Percentiles rank a stretch among this genome's conserved stretches.
phyloP scores from a whole-genome alignment of 1,139 yeast species.

The Scheffersomyces insectosa region DNA sequence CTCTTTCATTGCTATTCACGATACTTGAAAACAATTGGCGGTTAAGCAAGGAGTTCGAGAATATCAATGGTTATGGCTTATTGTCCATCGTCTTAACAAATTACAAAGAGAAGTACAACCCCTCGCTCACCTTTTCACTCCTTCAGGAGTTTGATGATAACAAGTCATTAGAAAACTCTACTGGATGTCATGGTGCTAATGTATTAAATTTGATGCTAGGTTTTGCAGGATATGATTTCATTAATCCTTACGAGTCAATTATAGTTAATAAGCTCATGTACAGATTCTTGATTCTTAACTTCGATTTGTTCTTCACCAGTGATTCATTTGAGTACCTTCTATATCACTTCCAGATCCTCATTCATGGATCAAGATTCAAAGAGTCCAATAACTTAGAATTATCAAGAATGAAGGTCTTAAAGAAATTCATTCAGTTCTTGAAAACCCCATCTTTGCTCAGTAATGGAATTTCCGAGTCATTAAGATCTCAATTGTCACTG shows the following conservation, averaged over 20 bases:
- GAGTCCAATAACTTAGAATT: conserved; percentile 53
- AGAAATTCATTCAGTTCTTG: conserved; percentile 53
- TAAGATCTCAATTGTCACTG: conserved; percentile 18
- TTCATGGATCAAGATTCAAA: conserved; percentile 50
- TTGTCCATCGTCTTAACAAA: conserved; percentile 32
- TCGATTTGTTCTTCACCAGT: conserved; percentile 35
- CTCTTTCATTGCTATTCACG: conserved; percentile 27
- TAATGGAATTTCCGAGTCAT: conserved; percentile 11
- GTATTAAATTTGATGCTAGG: conserved; percentile 23
- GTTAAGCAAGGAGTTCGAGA: conserved; percentile 42
- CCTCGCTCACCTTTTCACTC: conserved; percentile 17
- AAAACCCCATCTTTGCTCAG: conserved; percentile 28
- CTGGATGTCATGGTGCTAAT: conserved; percentile 5
- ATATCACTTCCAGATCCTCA: conserved; percentile 56
- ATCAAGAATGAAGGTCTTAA: conserved; percentile 53
- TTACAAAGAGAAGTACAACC: conserved; percentile 26
- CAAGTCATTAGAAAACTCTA: conserved; percentile 1
- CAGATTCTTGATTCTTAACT: conserved; percentile 31
- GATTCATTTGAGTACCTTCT: conserved; percentile 52
- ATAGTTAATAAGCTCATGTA: conserved; percentile 33
- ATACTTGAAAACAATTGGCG: conserved; percentile 39
- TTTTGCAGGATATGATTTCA: conserved; percentile 27
- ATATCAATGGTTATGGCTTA: conserved; percentile 42
- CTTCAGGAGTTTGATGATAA: conserved; percentile 4
- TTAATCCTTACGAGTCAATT: conserved; percentile 27